Conservation (phyloP, 148 eudicot genomes). For the Euryodendron excelsum region DNA sequence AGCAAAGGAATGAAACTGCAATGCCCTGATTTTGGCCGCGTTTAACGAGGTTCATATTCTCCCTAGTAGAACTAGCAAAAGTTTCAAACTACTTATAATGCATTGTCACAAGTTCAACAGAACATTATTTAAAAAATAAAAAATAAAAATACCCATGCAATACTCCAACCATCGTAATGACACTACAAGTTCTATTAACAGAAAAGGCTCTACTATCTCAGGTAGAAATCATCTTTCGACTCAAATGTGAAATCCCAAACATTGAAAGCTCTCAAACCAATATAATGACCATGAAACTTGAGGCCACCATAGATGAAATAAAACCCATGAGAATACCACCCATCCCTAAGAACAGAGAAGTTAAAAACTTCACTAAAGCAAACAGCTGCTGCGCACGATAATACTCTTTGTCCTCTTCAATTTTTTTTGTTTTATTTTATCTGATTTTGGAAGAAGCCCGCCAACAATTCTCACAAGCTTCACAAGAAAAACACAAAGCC, state of each 20-base stretch:
- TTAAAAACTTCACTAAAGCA: not conserved
- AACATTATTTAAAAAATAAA: not conserved
- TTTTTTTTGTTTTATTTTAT: not conserved
- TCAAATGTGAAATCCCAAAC: not conserved
- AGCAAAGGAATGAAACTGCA: too few species aligned
- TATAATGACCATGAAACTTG: not conserved
- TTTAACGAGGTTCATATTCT: too few species aligned
- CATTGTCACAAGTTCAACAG: not conserved
- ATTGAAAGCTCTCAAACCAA: not conserved
- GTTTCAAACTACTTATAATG: too few species aligned
- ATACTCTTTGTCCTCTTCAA: not conserved
- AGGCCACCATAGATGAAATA: not conserved
- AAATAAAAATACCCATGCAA: not conserved
- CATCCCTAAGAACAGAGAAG: not conserved
- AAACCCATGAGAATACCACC: not conserved
- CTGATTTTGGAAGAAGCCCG: slow-evolving; percentile 15
- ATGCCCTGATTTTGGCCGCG: too few species aligned
- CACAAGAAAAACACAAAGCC: slow-evolving; percentile 9
- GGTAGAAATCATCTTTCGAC: not conserved
- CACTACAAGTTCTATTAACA: not conserved
- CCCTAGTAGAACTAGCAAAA: too few species aligned
- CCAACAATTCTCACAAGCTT: slow-evolving; percentile 21
- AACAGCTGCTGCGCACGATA: slow-evolving; percentile 8
- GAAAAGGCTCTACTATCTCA: not conserved
- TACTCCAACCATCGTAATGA: not conserved